Percentiles rank a stretch among this genome's conserved stretches.
Conservation (phyloP, 176 grass and related monocot species). For the Thinopyrum elongatum region DNA sequence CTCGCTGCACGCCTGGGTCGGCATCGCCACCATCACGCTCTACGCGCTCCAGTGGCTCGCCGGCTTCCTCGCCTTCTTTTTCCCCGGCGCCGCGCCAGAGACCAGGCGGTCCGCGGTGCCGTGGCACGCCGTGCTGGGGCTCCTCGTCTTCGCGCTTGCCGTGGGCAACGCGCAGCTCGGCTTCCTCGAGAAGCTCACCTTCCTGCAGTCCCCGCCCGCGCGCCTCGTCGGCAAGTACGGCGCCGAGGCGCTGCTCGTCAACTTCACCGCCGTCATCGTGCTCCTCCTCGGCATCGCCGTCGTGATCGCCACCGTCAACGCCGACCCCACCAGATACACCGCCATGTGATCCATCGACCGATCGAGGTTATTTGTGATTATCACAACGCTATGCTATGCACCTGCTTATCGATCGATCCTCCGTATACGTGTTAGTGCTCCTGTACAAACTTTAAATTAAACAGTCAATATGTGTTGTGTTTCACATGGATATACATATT, state of each 20-base stretch:
- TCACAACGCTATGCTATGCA: neutral
- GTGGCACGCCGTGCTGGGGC: slow-evolving; percentile 63
- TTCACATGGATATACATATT: neutral
- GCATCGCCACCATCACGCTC: slow-evolving; percentile 49
- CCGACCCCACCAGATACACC: slow-evolving; percentile 28
- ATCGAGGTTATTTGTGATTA: neutral
- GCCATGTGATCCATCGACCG: neutral
- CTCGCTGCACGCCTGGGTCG: slow-evolving; percentile 85
- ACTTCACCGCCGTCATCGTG: slow-evolving; percentile 67
- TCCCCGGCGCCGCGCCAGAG: slow-evolving; percentile 37
- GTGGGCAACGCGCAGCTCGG: slow-evolving; percentile 56
- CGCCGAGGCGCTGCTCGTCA: slow-evolving; percentile 60
- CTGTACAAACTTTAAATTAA: neutral
- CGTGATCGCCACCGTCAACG: slow-evolving; percentile 51
- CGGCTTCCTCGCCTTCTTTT: slow-evolving; percentile 74
- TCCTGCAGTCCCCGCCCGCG: slow-evolving; percentile 27
- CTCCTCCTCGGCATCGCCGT: slow-evolving; percentile 64
- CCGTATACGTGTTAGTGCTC: neutral
- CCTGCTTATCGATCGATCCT: neutral
- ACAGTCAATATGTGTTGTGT: neutral
- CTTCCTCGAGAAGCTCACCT: slow-evolving; percentile 91
- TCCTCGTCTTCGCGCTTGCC: slow-evolving; percentile 62
- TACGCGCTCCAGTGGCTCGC: slow-evolving; percentile 73
- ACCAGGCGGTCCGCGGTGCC: slow-evolving; percentile 32
- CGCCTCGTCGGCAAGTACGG: slow-evolving; percentile 38